Evolutionary conservation across 208 protist species (phyloP).

Genomic region (Wallacemonas sp.): DNA sequence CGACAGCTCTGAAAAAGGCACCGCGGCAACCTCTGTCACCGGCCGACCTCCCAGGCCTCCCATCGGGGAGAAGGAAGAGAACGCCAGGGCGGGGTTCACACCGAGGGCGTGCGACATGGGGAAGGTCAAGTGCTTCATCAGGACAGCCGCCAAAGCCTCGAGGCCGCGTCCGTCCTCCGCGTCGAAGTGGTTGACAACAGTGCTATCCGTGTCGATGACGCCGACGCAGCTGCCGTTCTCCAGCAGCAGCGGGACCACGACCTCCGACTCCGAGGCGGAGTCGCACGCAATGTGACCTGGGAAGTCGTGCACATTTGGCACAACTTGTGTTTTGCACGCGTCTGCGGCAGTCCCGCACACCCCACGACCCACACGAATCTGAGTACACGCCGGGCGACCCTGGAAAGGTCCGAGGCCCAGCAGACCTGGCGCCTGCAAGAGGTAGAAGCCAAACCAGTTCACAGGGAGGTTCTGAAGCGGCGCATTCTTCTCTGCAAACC

Average conservation of each 20-base stretch:
- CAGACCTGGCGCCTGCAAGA: slow-evolving; percentile 60
- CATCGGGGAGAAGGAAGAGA: slow-evolving; percentile 16
- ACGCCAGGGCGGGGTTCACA: slow-evolving; percentile 42
- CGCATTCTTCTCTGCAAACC: slow-evolving; percentile 39
- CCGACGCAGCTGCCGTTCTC: slow-evolving; percentile 61
- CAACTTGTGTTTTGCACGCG: slow-evolving; percentile 48
- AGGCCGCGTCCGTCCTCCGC: slow-evolving; percentile 62
- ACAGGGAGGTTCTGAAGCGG: slow-evolving; percentile 56
- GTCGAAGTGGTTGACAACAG: slow-evolving; percentile 52
- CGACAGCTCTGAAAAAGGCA: slow-evolving; percentile 3
- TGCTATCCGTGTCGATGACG: slow-evolving; percentile 88
- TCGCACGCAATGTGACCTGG: slow-evolving; percentile 96
- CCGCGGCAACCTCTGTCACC: background rate
- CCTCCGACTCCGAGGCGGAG: slow-evolving; percentile 84
- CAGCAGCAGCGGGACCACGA: slow-evolving; percentile 86
- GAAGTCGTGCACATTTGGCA: slow-evolving; percentile 90
- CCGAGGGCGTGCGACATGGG: slow-evolving; percentile 53
- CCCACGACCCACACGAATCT: slow-evolving; percentile 84
- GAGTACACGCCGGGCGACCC: slow-evolving; percentile 88
- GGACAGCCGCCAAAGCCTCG: slow-evolving; percentile 54
- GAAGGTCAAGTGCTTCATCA: slow-evolving; percentile 61
- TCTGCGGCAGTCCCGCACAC: slow-evolving; percentile 87
- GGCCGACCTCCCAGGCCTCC: slow-evolving; percentile 4
- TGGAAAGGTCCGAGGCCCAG: slow-evolving; percentile 95
- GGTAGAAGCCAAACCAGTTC: slow-evolving; percentile 95